A percentile compares a stretch with the other conserved stretches of the same genome.
Conservation (phyloP, 2,329 filamentous ascomycete species). For the Lachnellula subtilissima region DNA sequence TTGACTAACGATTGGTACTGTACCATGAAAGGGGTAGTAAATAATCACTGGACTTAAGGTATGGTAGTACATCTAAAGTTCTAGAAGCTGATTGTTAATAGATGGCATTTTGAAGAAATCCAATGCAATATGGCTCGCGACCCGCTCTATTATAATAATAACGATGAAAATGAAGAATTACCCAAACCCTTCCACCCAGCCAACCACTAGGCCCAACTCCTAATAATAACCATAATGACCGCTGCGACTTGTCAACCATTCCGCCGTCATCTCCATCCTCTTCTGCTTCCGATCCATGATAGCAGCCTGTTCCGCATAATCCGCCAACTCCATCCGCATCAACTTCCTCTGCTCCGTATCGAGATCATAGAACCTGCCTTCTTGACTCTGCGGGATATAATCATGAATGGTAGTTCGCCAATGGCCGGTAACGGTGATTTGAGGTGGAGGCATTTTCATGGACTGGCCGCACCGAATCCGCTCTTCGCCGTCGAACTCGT, state of each 20-base stretch:
- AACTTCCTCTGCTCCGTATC: conserved; percentile 5
- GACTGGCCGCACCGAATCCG: conserved; percentile 9
- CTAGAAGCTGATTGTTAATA: too few relatives aligned
- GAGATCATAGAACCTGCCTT: conserved; percentile 1
- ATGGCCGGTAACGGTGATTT: conserved; percentile 10
- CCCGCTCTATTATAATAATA: too few relatives aligned
- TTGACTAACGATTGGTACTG: too few relatives aligned
- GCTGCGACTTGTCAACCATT: not conserved
- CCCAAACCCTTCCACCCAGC: too few relatives aligned
- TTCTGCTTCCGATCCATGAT: not conserved
- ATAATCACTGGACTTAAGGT: too few relatives aligned
- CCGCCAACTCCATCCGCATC: conserved; percentile 11
- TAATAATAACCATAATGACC: not conserved
- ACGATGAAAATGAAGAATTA: too few relatives aligned
- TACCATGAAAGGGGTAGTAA: too few relatives aligned
- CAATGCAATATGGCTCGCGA: too few relatives aligned
- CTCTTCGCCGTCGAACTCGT: conserved; percentile 22
- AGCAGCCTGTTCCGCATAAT: conserved; percentile 10
- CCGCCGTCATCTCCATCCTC: conserved; percentile 2
- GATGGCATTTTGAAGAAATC: too few relatives aligned
- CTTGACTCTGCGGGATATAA: conserved; percentile 10
- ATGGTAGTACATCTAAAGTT: too few relatives aligned
- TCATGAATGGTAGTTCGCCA: conserved; percentile 15
- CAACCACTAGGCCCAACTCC: not conserved
- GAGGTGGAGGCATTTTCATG: not conserved